These are phyloP conservation scores for Pisolithus thermaeus DNA, from an alignment of 1,284 basidiomycete species.

Conservation along the genomic window DNA sequence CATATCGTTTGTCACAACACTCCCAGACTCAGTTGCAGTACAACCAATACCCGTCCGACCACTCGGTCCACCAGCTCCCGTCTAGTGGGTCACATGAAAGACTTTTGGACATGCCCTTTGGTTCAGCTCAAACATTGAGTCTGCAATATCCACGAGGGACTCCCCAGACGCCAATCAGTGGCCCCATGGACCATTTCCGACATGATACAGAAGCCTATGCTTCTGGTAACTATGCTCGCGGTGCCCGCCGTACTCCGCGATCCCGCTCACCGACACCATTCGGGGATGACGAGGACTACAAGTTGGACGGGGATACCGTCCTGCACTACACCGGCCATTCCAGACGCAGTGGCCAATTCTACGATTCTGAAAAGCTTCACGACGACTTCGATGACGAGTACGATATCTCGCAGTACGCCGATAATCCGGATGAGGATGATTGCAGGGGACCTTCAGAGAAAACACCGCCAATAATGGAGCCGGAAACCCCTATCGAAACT, in stretches of 20 bases:
- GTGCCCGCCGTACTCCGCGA: slow-evolving; percentile 43
- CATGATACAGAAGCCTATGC: slow-evolving; percentile 62
- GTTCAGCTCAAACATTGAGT: slow-evolving; percentile 11
- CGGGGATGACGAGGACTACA: slow-evolving; percentile 64
- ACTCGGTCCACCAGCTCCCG: slow-evolving; percentile 21
- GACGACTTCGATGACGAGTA: slow-evolving; percentile 16
- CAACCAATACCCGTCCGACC: slow-evolving; percentile 18
- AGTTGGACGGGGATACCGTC: slow-evolving; percentile 47
- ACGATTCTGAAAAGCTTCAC: slow-evolving; percentile 30
- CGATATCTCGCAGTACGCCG: slow-evolving; percentile 31
- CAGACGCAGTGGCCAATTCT: slow-evolving; percentile 17
- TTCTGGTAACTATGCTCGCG: slow-evolving; percentile 50
- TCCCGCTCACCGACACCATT: slow-evolving; percentile 71
- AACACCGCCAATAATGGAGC: slow-evolving; percentile 37
- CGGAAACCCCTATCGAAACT: slow-evolving; percentile 49
- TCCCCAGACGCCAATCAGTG: slow-evolving; percentile 18
- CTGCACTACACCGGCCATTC: slow-evolving; percentile 46
- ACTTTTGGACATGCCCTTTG: slow-evolving; percentile 23
- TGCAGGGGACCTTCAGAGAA: slow-evolving; percentile 22
- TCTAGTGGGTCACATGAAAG: slow-evolving; percentile 6
- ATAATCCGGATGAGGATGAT: slow-evolving; percentile 21
- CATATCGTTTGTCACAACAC: slow-evolving; percentile 17
- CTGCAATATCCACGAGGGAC: slow-evolving; percentile 5
- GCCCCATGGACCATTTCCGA: slow-evolving; percentile 40
- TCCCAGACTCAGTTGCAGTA: slow-evolving; percentile 23